phyloP scores from a whole-genome alignment of 495 filamentous ascomycete genomes.

The Penicillium pancosmium region DNA sequence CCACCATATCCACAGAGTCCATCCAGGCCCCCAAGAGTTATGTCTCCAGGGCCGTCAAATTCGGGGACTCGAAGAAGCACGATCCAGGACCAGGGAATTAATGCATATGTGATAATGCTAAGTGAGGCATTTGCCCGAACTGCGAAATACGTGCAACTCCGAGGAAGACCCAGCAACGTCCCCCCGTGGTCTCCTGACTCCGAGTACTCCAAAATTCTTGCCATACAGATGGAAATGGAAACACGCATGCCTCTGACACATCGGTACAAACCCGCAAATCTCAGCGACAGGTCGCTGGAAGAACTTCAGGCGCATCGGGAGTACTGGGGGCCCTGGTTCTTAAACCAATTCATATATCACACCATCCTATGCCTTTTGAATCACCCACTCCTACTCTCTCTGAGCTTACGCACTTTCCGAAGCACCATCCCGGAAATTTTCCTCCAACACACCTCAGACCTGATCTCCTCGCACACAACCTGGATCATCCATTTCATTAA shows the following conservation, averaged over 20 bases:
- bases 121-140: conserved; percentile 48
- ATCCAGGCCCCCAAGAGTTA: conserved; percentile 24
- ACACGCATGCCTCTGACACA: conserved; percentile 50
- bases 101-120: conserved; percentile 50
- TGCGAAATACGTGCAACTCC: conserved; percentile 46
- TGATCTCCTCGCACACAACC: conserved; percentile 49
- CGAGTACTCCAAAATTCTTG: conserved; percentile 50
- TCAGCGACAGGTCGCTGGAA: conserved; percentile 42
- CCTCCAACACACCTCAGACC: conserved; percentile 49
- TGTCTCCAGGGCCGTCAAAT: conserved; percentile 24
- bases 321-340: conserved; percentile 53
- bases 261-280: conserved; percentile 48
- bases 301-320: conserved; percentile 43
- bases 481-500: conserved; percentile 55
- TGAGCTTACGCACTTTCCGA: conserved; percentile 48
- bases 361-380: conserved; percentile 52
- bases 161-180: conserved; percentile 45
- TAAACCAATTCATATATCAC: conserved; percentile 53
- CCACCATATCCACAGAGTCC: conserved; percentile 41
- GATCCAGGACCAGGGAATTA: conserved; percentile 46
- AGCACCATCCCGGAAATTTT: conserved; percentile 54
- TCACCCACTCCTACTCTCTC: conserved; percentile 48
- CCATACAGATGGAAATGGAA: conserved; percentile 52
- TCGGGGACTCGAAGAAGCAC: conserved; percentile 27
- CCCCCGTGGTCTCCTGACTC: conserved; percentile 55